Evolutionary conservation across 148 eudicot genomes (phyloP).

Genomic region (Vaccinium vitisidaea): DNA sequence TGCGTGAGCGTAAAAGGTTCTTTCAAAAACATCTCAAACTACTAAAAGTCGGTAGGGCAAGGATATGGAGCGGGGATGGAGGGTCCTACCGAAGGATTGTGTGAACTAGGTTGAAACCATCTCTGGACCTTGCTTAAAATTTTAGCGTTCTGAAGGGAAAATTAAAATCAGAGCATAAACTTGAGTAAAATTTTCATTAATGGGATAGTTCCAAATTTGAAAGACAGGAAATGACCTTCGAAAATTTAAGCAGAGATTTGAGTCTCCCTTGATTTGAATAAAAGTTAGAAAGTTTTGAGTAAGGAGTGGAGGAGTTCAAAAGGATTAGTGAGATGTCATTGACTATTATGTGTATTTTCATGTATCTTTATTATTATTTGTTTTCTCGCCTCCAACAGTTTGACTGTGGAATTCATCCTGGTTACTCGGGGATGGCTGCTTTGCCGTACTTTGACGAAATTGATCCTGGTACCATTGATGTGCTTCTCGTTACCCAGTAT

Average conservation of each 20-base stretch:
- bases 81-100: background rate
- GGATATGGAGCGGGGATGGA: background rate
- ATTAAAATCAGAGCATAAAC: background rate
- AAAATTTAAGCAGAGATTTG: background rate
- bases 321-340: background rate
- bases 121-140: background rate
- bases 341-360: background rate
- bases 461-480: constrained; percentile 83
- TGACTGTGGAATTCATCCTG: constrained; percentile 98
- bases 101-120: background rate
- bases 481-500: constrained; percentile 91
- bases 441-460: constrained; percentile 96
- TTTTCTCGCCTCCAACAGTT: constrained; percentile 39
- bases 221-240: background rate
- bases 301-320: background rate
- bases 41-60: background rate
- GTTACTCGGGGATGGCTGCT: constrained; percentile 90
- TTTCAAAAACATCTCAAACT: background rate
- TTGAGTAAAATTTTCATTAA: background rate
- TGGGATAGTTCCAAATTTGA: background rate
- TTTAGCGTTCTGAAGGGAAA: background rate
- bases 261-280: background rate
- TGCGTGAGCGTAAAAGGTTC: no score
- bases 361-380: background rate
- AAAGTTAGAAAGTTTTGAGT: background rate